phyloP scores from a whole-genome alignment of 306 rosid genomes.

The Fragaria iinumae region DNA sequence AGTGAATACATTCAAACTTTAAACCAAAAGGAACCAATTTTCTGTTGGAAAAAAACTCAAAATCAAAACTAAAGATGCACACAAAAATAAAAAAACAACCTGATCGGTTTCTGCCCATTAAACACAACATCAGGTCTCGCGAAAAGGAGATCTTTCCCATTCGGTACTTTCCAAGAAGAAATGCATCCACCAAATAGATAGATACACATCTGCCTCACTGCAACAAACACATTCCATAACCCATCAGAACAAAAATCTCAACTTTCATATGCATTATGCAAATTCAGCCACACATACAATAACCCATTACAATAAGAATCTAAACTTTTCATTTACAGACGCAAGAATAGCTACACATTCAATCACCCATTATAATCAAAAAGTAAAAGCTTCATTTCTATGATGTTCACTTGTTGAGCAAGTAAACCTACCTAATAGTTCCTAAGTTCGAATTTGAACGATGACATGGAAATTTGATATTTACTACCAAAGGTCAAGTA shows the following conservation, averaged over 20 bases:
- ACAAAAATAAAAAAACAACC: conserved; percentile 33
- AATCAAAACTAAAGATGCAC: too few relatives aligned
- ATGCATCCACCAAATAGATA: conserved; percentile 76
- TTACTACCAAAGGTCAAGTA: too few relatives aligned
- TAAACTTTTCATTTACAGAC: background rate
- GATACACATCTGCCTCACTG: conserved; percentile 77
- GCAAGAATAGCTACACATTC: background rate
- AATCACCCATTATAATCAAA: background rate
- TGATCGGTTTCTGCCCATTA: conserved; percentile 86
- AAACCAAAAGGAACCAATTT: background rate
- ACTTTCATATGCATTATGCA: background rate
- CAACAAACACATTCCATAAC: conserved; percentile 10
- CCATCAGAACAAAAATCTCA: background rate
- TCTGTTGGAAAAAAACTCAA: too few relatives aligned
- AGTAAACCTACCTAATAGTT: too few relatives aligned
- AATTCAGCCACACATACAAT: conserved; percentile 7
- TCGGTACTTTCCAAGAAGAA: conserved; percentile 82
- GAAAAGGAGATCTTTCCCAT: conserved; percentile 80
- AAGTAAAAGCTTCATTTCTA: background rate
- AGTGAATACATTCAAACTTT: background rate
- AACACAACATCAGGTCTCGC: conserved; percentile 94
- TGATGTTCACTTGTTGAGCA: too few relatives aligned
- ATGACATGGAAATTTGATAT: too few relatives aligned
- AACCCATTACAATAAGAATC: background rate
- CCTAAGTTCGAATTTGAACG: too few relatives aligned